Evolutionary conservation across 768 basidiomycete species (phyloP).

Genomic region (Tephrocybe rancida): DNA sequence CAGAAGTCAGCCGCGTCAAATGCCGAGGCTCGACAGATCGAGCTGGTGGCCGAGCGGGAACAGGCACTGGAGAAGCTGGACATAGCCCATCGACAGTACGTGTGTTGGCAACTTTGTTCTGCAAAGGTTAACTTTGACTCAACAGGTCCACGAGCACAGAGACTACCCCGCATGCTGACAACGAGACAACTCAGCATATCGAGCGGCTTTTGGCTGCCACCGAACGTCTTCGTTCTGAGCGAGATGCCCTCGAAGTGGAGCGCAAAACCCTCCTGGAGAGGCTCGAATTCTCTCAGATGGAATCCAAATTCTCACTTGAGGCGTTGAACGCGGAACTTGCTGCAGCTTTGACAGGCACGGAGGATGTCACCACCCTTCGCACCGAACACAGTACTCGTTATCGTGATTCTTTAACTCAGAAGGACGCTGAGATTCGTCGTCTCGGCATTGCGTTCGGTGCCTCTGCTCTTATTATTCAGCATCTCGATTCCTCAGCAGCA

Average conservation of each 20-base stretch:
- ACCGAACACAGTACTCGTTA: constrained; percentile 27
- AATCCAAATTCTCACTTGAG: constrained; percentile 66
- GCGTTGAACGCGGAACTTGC: constrained; percentile 55
- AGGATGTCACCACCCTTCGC: constrained; percentile 27
- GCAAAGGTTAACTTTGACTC: background rate
- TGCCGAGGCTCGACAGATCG: constrained; percentile 43
- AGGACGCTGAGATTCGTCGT: constrained; percentile 31
- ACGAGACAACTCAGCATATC: constrained; percentile 41
- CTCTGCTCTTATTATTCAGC: constrained; percentile 41
- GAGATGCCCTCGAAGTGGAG: constrained; percentile 58
- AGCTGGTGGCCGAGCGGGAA: constrained; percentile 59
- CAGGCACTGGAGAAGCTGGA: constrained; percentile 46
- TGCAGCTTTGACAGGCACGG: constrained; percentile 19
- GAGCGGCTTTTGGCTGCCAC: constrained; percentile 63
- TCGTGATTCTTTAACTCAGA: constrained; percentile 20
- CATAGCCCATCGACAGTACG: constrained; percentile 28
- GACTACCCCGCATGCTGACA: constrained; percentile 18
- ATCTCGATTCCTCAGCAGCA: constrained; percentile 33
- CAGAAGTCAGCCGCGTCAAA: constrained; percentile 39
- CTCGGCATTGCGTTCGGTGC: constrained; percentile 34
- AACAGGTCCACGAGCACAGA: background rate
- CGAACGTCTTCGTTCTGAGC: constrained; percentile 67
- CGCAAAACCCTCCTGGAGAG: constrained; percentile 64
- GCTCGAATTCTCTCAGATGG: constrained; percentile 68
- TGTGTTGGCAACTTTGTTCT: background rate